These are phyloP conservation scores for Hypoxylon sp. DNA, from an alignment of 2,329 filamentous ascomycete genomes.

Conservation along the genomic window DNA sequence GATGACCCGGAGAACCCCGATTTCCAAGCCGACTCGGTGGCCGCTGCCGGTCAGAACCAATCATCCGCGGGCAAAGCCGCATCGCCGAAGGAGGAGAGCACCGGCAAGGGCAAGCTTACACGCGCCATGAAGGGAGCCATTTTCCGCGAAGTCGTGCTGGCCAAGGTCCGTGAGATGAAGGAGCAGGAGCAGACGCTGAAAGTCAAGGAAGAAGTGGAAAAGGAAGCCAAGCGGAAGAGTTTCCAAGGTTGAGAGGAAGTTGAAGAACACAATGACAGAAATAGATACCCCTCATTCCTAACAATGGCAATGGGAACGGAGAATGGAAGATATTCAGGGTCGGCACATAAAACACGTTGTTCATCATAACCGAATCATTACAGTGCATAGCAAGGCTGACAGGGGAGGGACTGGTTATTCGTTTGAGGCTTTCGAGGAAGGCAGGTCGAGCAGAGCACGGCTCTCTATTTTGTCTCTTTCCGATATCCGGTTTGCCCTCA, in stretches of 20 bases:
- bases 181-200: slow-evolving; percentile 83
- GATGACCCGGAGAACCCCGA: slow-evolving; percentile 84
- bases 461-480: slow-evolving; percentile 9
- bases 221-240: slow-evolving; percentile 61
- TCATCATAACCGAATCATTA: slow-evolving; percentile 15
- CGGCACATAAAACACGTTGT: slow-evolving; percentile 23
- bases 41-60: slow-evolving; percentile 66
- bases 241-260: slow-evolving; percentile 49
- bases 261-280: slow-evolving; percentile 8
- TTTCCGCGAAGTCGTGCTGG: slow-evolving; percentile 93
- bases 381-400: slow-evolving; percentile 24
- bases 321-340: slow-evolving; percentile 26
- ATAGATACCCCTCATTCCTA: slow-evolving; percentile 33
- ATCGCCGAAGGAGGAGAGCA: slow-evolving; percentile 48
- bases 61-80: slow-evolving; percentile 51
- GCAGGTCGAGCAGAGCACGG: slow-evolving; percentile 3
- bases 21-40: slow-evolving; percentile 74
- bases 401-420: slow-evolving; percentile 6
- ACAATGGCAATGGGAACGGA: slow-evolving; percentile 28
- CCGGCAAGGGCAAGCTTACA: slow-evolving; percentile 61
- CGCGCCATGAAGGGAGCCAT: slow-evolving; percentile 76
- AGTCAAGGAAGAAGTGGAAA: slow-evolving; percentile 71
- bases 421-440: slow-evolving; percentile 2
- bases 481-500: slow-evolving; percentile 25
- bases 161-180: slow-evolving; percentile 94